A percentile compares a stretch with the other conserved stretches of the same genome.
Evolutionary conservation across 164 flowering plant genomes (phyloP).

Genomic region (Nymphaea thermarum): DNA sequence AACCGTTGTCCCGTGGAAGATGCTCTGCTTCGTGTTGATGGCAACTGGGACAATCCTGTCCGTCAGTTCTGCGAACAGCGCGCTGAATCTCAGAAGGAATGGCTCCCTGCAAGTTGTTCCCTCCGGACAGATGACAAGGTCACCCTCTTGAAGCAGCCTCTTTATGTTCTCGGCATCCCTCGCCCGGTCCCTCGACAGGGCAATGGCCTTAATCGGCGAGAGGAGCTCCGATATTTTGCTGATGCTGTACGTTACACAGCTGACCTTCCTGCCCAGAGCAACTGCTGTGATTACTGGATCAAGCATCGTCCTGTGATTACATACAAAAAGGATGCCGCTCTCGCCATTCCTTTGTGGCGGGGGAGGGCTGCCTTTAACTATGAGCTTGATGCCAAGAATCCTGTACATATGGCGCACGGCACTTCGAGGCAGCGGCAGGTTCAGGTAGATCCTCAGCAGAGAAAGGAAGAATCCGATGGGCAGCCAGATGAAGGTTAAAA

Average conservation of each 20-base stretch:
- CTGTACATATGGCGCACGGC: conserved; percentile 37
- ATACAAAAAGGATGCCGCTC: conserved; percentile 33
- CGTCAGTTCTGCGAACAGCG: conserved; percentile 69
- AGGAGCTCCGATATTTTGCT: conserved; percentile 61
- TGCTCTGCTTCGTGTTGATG: conserved; percentile 48
- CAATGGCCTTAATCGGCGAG: conserved; percentile 69
- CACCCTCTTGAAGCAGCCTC: conserved; percentile 55
- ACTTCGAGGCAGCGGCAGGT: conserved; percentile 50
- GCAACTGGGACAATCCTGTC: conserved; percentile 86
- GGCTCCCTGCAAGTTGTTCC: conserved; percentile 86
- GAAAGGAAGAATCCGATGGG: conserved; percentile 59
- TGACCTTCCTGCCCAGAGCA: conserved; percentile 55
- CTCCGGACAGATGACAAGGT: conserved; percentile 72
- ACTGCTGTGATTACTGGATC: conserved; percentile 67
- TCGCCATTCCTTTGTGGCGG: conserved; percentile 53
- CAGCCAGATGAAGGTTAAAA: conserved; percentile 63
- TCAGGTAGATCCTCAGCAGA: conserved; percentile 43
- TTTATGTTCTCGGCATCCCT: conserved; percentile 56
- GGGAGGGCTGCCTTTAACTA: conserved; percentile 64
- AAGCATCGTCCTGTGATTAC: conserved; percentile 40
- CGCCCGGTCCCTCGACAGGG: conserved; percentile 55
- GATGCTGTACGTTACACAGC: conserved; percentile 76
- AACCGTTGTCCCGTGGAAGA: conserved; percentile 57
- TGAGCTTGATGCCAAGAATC: conserved; percentile 48
- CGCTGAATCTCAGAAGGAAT: conserved; percentile 63